phyloP scores from a whole-genome alignment of 1,139 yeast species.

The Hansenula lynferdii region DNA sequence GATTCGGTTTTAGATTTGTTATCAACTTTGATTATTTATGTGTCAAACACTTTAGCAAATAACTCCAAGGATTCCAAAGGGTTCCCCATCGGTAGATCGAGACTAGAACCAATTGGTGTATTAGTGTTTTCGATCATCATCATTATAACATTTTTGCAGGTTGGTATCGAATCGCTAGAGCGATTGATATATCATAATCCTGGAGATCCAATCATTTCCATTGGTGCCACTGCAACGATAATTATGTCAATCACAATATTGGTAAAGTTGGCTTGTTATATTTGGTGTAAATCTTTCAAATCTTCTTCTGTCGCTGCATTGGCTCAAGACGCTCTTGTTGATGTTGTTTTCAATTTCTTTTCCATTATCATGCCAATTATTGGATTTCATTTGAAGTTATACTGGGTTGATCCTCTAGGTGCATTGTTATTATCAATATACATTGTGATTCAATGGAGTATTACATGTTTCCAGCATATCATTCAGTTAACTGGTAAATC shows the following conservation, averaged over 20 bases:
- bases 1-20: conserved; percentile 73
- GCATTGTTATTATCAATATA: conserved; percentile 61
- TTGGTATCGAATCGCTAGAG: conserved; percentile 55
- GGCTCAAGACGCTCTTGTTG: conserved; percentile 80
- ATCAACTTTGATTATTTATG: conserved; percentile 68
- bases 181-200: conserved; percentile 23
- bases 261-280: conserved; percentile 55
- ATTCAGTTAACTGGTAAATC: conserved; percentile 72
- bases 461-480: conserved; percentile 65
- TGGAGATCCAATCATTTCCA: conserved; percentile 35
- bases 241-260: conserved; percentile 64
- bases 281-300: conserved; percentile 58
- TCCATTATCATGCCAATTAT: conserved; percentile 66
- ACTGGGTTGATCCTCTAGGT: conserved; percentile 79
- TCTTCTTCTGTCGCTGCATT: conserved; percentile 73
- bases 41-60: conserved; percentile 54
- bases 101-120: conserved; percentile 77
- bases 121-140: conserved; percentile 69
- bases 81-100: conserved; percentile 67
- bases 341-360: conserved; percentile 64
- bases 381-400: conserved; percentile 45
- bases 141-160: conserved; percentile 68
- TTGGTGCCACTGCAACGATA: conserved; percentile 48
- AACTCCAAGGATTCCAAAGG: conserved; percentile 36
- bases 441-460: conserved; percentile 59